Base-by-base conservation (phyloP, 805 yeast species). In the Yarrowia porcina region DNA sequence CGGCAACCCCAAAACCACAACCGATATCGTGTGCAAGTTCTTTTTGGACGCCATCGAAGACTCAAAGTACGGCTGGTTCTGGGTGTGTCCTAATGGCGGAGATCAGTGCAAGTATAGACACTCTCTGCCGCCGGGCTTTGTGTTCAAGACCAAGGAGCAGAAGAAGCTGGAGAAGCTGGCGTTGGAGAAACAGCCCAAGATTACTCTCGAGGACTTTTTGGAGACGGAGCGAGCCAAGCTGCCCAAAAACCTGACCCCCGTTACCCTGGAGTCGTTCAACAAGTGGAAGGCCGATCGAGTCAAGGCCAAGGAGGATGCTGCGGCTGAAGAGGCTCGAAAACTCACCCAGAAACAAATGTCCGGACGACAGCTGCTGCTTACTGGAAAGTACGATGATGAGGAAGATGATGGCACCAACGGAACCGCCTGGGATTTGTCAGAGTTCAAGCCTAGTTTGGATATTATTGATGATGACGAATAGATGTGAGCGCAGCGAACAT, bases 21-120 rank as follows among this genome's bases (percentile, higher is more conserved):
- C 99, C 0, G 97, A 93, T 67, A 94, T 83, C 68, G 89, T 94
- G 54, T 94, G 99, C 82, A 94, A 92, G 74, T 84, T 75, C 75
- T 96, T 94, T 77, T 89, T 94, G 67, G 97, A 91, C 65, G 98
- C 99, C 0, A 97, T 94, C 64, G 99, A 94, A 73, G 90, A 91
- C 72, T 94, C 93, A 64, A 93, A 93, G 73, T 94, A 94, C 73
- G 99, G 99, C 72, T 94, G 99, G 99, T 92, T 94, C 76, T 94
- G 99, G 99, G 81, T 82, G 20, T 94, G 99, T 79, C 99, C 99
- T 27, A 90, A 90, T 69, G 92, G 93, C 41, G 97, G 97, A 67
- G 84, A 88, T 65, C 87, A 84, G 65, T 94, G 99, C 83, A 93
- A 87, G 79, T 94, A 94, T 79, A 86, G 84, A 75, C 99, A 94